A percentile compares a stretch with the other conserved stretches of the same genome.
Evolutionary conservation across 192 early-diverging fungal species (phyloP).

Genomic region (Backusella tarrabulga): DNA sequence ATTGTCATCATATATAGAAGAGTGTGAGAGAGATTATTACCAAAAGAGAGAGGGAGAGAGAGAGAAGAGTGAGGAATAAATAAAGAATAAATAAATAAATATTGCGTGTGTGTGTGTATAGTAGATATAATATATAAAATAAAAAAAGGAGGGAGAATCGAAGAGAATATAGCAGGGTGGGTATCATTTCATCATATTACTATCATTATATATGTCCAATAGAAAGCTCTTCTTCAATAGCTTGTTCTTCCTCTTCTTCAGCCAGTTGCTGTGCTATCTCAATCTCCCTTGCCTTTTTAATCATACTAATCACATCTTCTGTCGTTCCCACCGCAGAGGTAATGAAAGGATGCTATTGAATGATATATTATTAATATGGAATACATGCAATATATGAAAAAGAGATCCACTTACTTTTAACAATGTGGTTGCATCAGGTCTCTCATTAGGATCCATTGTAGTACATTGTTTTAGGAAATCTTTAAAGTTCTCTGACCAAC

Average conservation of each 20-base stretch:
- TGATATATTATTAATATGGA: too few relatives aligned
- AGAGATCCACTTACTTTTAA: slow-evolving; percentile 43
- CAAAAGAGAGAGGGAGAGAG: too few relatives aligned
- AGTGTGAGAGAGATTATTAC: too few relatives aligned
- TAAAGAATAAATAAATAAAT: neutral
- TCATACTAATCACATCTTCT: slow-evolving; percentile 46
- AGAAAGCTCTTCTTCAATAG: neutral
- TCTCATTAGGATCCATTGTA: slow-evolving; percentile 67
- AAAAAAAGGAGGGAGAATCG: neutral
- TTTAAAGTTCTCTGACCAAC: slow-evolving; percentile 62
- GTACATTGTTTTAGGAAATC: slow-evolving; percentile 73
- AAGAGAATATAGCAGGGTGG: neutral
- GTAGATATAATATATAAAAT: neutral
- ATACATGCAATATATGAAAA: neutral
- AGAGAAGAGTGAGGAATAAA: neutral
- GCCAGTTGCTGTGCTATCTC: slow-evolving; percentile 11
- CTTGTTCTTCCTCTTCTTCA: slow-evolving; percentile 9
- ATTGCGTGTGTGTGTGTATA: neutral
- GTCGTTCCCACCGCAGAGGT: slow-evolving; percentile 58
- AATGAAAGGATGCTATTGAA: slow-evolving; percentile 51
- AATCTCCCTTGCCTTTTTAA: slow-evolving; percentile 22
- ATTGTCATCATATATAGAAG: neutral
- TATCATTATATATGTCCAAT: neutral
- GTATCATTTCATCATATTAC: slow-evolving; percentile 1
- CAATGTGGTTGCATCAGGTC: slow-evolving; percentile 68